phyloP scores from a whole-genome alignment of 129 eudicot species.

The Erigeron canadensis region DNA sequence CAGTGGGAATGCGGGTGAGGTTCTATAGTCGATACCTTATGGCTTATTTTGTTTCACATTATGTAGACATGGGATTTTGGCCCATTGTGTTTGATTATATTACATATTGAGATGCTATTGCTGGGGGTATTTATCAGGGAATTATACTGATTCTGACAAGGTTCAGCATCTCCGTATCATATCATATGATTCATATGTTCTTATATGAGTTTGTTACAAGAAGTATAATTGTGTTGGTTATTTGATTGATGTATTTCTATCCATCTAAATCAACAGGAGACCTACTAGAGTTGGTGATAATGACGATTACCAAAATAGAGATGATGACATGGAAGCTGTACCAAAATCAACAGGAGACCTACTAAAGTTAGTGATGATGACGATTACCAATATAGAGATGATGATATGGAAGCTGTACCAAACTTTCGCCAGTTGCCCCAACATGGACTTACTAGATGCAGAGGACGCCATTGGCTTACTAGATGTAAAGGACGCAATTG shows the following conservation, averaged over 20 bases:
- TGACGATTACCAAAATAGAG: conserved; percentile 90
- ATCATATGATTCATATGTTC: conserved; percentile 4
- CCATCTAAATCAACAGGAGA: conserved; percentile 54
- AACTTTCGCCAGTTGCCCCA: no score
- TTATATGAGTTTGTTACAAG: neutral
- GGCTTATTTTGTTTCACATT: neutral
- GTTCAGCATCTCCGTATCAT: conserved; percentile 2
- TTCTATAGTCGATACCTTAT: neutral
- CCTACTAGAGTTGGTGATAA: conserved; percentile 95
- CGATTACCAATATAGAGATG: no score
- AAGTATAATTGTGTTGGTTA: conserved; percentile 2
- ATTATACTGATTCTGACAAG: conserved; percentile 19
- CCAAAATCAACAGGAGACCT: no score
- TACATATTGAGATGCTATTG: neutral
- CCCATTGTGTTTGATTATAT: neutral
- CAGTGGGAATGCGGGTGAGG: conserved; percentile 99
- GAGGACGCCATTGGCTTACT: no score
- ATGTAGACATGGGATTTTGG: conserved; percentile 6
- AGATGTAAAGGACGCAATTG: no score
- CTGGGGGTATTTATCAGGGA: conserved; percentile 14
- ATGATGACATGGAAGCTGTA: conserved; percentile 91
- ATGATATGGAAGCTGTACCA: no score
- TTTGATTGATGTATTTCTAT: conserved; percentile 9
- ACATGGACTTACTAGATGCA: no score
- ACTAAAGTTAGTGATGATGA: no score